Conservation (phyloP, 352 stramenopile genomes). For the Aphanomyces stellatus region DNA sequence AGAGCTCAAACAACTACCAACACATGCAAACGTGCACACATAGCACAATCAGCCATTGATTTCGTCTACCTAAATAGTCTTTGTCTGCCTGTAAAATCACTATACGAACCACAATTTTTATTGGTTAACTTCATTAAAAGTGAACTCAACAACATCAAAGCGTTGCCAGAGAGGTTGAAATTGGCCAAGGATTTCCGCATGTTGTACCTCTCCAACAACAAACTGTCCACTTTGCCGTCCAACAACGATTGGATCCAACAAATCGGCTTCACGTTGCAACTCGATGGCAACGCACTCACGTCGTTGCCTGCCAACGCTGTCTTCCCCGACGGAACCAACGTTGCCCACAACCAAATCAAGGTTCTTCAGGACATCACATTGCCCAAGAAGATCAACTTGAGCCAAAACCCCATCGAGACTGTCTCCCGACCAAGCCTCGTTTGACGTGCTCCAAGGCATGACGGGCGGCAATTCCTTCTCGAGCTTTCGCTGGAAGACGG, state of each 20-base stretch:
- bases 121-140: not conserved
- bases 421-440: not conserved
- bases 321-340: not conserved
- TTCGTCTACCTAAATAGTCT: not conserved
- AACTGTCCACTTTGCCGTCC: not conserved
- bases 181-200: not conserved
- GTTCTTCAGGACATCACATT: not conserved
- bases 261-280: not conserved
- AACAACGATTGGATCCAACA: not conserved
- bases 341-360: not conserved
- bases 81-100: not conserved
- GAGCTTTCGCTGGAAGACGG: not conserved
- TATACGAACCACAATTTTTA: not conserved
- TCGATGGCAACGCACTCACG: not conserved
- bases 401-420: not conserved
- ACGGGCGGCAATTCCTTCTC: not conserved
- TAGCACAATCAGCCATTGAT: not conserved
- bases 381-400: not conserved
- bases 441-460: not conserved
- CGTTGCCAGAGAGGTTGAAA: not conserved
- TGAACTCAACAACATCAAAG: slow-evolving; percentile 7
- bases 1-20: no score
- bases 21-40: no score
- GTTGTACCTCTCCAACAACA: not conserved
- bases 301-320: not conserved